phyloP scores from a whole-genome alignment of 208 protist species.

The Trypanosoma lewisi region DNA sequence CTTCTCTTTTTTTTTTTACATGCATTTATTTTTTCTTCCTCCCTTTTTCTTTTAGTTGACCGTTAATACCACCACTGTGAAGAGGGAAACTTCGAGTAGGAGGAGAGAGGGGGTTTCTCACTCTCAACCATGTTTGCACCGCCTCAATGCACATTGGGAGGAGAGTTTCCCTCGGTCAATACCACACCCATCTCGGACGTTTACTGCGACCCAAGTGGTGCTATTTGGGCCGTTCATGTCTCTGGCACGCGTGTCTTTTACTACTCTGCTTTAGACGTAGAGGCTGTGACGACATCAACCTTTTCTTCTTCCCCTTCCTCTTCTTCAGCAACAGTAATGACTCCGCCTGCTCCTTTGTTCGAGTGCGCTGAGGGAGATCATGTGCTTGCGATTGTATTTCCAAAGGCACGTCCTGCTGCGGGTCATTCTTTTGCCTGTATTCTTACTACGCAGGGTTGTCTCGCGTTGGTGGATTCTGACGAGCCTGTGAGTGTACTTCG shows the following conservation, averaged over 20 bases:
- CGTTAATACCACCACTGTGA: too few species aligned
- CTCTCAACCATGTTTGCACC: constrained; percentile 14
- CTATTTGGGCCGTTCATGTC: constrained; percentile 21
- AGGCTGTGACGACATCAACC: background rate
- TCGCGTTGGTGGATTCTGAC: constrained; percentile 10
- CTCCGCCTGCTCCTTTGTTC: constrained; percentile 10
- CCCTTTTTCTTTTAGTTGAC: background rate
- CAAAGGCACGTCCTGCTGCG: background rate
- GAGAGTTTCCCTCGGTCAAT: constrained; percentile 1
- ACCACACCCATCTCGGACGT: constrained; percentile 8
- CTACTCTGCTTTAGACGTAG: constrained; percentile 2
- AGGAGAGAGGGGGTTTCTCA: background rate
- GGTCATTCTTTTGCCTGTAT: constrained; percentile 21
- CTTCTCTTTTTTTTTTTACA: background rate
- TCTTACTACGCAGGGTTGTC: constrained; percentile 12
- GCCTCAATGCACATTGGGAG: constrained; percentile 25
- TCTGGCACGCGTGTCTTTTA: constrained; percentile 17
- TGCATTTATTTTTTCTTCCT: background rate
- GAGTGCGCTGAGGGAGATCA: constrained; percentile 15
- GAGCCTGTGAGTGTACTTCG: background rate
- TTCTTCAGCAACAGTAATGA: background rate
- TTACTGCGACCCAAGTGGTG: constrained; percentile 23
- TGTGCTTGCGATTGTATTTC: constrained; percentile 23
- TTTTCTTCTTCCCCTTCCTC: background rate
- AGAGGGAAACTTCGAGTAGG: too few species aligned